Conservation (phyloP, 2,329 filamentous ascomycete genomes). For the Hymenoscyphus occultus region DNA sequence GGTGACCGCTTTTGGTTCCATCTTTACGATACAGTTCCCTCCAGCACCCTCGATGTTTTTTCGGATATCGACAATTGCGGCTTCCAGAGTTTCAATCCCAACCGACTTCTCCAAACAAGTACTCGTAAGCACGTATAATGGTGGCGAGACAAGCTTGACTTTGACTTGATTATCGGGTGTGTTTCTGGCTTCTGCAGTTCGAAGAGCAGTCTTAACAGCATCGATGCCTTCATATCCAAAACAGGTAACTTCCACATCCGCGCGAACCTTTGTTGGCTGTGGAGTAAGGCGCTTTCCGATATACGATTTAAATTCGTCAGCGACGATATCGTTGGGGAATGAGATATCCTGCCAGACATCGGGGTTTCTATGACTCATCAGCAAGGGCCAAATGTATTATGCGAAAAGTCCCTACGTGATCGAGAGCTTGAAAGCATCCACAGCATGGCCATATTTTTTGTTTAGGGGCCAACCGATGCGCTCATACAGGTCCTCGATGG, state of each 20-base stretch:
- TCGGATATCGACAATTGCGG: conserved; percentile 84
- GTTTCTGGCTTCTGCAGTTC: conserved; percentile 89
- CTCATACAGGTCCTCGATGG: conserved; percentile 94
- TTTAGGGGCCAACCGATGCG: conserved; percentile 95
- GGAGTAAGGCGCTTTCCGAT: conserved; percentile 96
- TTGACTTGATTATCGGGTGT: conserved; percentile 92
- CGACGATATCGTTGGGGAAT: conserved; percentile 82
- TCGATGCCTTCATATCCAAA: conserved; percentile 98
- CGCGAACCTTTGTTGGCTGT: conserved; percentile 97
- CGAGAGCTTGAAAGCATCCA: conserved; percentile 98
- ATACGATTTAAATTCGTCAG: conserved; percentile 88
- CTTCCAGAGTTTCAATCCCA: conserved; percentile 81
- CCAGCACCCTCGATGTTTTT: conserved; percentile 74
- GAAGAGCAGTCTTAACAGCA: conserved; percentile 89
- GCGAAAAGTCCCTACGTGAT: conserved; percentile 68
- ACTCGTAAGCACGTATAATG: conserved; percentile 92
- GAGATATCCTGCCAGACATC: conserved; percentile 92
- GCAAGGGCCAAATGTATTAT: neutral
- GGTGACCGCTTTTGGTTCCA: conserved; percentile 98
- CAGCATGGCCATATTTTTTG: conserved; percentile 93
- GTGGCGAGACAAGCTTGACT: conserved; percentile 96
- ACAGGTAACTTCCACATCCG: conserved; percentile 94
- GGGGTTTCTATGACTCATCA: conserved; percentile 64
- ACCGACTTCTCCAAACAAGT: conserved; percentile 90
- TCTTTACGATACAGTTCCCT: conserved; percentile 85